Percentiles rank a stretch among this genome's conserved stretches.
phyloP scores from a whole-genome alignment of 495 filamentous ascomycete species.

The Glonium stellatum region DNA sequence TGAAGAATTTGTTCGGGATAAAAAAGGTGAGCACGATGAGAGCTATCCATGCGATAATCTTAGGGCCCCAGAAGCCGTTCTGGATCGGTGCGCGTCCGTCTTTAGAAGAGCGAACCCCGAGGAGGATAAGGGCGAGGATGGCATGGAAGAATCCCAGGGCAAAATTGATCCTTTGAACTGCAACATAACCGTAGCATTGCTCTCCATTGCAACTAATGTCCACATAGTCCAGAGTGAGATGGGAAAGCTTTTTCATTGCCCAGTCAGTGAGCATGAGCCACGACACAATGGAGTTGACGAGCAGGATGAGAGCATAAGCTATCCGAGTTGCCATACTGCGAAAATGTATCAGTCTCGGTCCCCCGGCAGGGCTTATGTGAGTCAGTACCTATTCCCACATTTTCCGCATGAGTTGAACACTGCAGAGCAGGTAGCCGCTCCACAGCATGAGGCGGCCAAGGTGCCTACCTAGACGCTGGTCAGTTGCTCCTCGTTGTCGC shows the following conservation, averaged over 20 bases:
- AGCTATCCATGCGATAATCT: slow-evolving; percentile 75
- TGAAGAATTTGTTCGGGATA: slow-evolving; percentile 91
- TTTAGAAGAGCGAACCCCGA: slow-evolving; percentile 82
- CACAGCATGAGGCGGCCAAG: slow-evolving; percentile 80
- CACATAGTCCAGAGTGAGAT: slow-evolving; percentile 89
- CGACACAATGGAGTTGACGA: slow-evolving; percentile 91
- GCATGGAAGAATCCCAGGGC: slow-evolving; percentile 91
- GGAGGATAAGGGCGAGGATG: slow-evolving; percentile 69
- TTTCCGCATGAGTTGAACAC: slow-evolving; percentile 93
- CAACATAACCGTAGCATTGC: slow-evolving; percentile 89
- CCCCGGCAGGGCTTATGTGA: not conserved
- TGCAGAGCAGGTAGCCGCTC: slow-evolving; percentile 88
- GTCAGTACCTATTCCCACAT: slow-evolving; percentile 79
- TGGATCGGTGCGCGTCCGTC: slow-evolving; percentile 83
- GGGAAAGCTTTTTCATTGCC: slow-evolving; percentile 91
- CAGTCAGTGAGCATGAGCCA: slow-evolving; percentile 99
- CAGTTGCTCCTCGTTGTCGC: slow-evolving; percentile 14
- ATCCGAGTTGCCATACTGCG: slow-evolving; percentile 89
- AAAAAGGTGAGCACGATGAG: slow-evolving; percentile 89
- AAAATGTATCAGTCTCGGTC: slow-evolving; percentile 4
- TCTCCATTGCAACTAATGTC: slow-evolving; percentile 85
- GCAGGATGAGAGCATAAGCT: slow-evolving; percentile 90
- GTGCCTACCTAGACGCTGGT: slow-evolving; percentile 57
- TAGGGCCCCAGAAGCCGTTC: slow-evolving; percentile 91
- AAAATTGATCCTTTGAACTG: slow-evolving; percentile 96